phyloP scores from a whole-genome alignment of 2,329 filamentous ascomycete genomes.

The Apiospora pterosperma region DNA sequence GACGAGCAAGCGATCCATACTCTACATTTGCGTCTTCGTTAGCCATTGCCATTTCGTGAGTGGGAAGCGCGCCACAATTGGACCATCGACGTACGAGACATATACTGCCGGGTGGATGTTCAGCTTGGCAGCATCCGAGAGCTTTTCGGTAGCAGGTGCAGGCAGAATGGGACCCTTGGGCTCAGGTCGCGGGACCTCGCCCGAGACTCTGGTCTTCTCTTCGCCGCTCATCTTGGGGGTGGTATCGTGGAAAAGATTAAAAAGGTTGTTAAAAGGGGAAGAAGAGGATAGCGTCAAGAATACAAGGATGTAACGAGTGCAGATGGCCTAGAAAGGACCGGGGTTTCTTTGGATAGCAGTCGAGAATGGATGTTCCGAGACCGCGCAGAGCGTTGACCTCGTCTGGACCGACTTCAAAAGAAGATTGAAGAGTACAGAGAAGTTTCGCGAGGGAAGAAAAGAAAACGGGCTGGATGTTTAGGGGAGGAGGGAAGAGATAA shows the following conservation, averaged over 20 bases:
- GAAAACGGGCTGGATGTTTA: not conserved
- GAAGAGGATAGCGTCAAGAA: not conserved
- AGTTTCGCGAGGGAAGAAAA: not conserved
- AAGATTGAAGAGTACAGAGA: not conserved
- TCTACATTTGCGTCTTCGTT: constrained; percentile 41
- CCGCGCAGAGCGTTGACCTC: not conserved
- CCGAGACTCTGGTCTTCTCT: constrained; percentile 81
- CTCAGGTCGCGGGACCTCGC: constrained; percentile 65
- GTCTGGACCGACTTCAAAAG: not conserved
- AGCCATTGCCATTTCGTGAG: not conserved
- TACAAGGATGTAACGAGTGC: not conserved
- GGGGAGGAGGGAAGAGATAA: not conserved
- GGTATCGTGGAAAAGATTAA: constrained; percentile 16
- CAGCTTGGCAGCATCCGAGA: constrained; percentile 51
- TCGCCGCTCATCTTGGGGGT: constrained; percentile 56
- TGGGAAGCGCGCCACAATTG: constrained; percentile 8
- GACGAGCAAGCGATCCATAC: constrained; percentile 92
- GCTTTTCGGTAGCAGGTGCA: constrained; percentile 70
- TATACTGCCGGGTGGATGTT: constrained; percentile 81
- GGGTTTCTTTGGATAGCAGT: not conserved
- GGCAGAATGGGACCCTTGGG: constrained; percentile 64
- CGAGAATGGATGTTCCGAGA: not conserved
- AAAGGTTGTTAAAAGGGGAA: constrained; percentile 14
- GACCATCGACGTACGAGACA: constrained; percentile 55
- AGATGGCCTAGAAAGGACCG: constrained; percentile 1